Evolutionary conservation across 192 early-diverging fungal genomes (phyloP).

Genomic region (Coemansia aciculifera): DNA sequence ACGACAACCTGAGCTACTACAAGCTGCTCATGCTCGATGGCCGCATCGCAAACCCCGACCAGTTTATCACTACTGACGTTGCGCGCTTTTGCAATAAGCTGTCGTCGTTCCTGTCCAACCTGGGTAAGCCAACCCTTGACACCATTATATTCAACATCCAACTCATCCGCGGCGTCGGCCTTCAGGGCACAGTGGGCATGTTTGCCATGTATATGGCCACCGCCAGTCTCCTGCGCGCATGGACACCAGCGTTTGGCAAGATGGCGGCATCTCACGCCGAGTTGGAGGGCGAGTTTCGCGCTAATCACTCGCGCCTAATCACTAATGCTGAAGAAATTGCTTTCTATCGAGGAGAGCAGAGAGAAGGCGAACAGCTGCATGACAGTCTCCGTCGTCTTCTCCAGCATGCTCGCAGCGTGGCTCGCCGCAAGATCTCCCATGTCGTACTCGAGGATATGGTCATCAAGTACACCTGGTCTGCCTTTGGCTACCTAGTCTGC

Average conservation of each 20-base stretch:
- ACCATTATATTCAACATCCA: constrained; percentile 91
- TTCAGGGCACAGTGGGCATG: constrained; percentile 78
- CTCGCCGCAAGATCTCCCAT: constrained; percentile 79
- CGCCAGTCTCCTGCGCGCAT: constrained; percentile 73
- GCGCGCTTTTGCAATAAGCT: constrained; percentile 87
- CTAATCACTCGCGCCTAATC: constrained; percentile 89
- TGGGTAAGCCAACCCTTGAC: constrained; percentile 94
- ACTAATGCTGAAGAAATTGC: constrained; percentile 98
- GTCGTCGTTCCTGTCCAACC: constrained; percentile 85
- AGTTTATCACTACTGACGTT: constrained; percentile 88
- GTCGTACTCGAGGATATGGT: constrained; percentile 96
- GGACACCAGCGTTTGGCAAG: constrained; percentile 94
- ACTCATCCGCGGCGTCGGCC: constrained; percentile 82
- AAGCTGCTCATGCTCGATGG: constrained; percentile 87
- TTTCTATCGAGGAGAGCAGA: constrained; percentile 78
- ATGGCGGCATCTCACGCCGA: constrained; percentile 89
- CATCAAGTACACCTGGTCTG: constrained; percentile 96
- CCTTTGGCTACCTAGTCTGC: constrained; percentile 81
- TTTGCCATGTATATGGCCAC: constrained; percentile 78
- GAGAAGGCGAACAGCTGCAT: constrained; percentile 80
- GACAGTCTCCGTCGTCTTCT: constrained; percentile 73
- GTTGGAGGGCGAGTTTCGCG: constrained; percentile 94
- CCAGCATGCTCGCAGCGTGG: constrained; percentile 80
- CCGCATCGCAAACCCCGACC: constrained; percentile 86
- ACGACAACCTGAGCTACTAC: constrained; percentile 90